A percentile compares a stretch with the other conserved stretches of the same genome.
Evolutionary conservation across 148 eudicot species (phyloP).

Genomic region (Persicaria tinctoria): DNA sequence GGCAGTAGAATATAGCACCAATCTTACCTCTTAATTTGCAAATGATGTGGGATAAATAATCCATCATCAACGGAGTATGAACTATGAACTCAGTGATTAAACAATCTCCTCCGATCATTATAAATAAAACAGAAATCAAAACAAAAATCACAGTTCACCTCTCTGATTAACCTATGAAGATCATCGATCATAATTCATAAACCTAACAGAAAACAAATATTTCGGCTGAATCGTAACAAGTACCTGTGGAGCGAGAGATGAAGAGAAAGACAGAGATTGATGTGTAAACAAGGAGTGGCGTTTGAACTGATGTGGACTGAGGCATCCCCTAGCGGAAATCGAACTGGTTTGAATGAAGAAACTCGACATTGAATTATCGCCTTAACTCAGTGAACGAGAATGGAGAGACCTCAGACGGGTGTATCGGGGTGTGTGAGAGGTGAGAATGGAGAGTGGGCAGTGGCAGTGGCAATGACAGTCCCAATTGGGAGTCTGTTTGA

Average conservation of each 20-base stretch:
- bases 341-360: not conserved
- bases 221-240: not conserved
- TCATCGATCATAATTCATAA: not conserved
- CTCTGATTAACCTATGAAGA: not conserved
- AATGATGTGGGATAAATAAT: too few relatives aligned
- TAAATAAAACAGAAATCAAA: too few relatives aligned
- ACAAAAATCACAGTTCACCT: not conserved
- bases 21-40: too few relatives aligned
- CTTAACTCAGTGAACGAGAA: too few relatives aligned
- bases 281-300: not conserved
- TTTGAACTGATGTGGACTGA: not conserved
- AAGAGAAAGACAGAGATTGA: not conserved
- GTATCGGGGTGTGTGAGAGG: too few relatives aligned
- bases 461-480: not conserved
- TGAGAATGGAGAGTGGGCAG: too few relatives aligned
- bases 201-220: not conserved
- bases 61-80: too few relatives aligned
- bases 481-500: not conserved
- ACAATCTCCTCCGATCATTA: too few relatives aligned
- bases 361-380: not conserved
- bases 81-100: too few relatives aligned
- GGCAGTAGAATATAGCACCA: too few relatives aligned
- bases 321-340: not conserved
- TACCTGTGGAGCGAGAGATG: not conserved
- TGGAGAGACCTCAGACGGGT: too few relatives aligned